Conservation (phyloP, 306 rosid species). For the Inga oerstediana region DNA sequence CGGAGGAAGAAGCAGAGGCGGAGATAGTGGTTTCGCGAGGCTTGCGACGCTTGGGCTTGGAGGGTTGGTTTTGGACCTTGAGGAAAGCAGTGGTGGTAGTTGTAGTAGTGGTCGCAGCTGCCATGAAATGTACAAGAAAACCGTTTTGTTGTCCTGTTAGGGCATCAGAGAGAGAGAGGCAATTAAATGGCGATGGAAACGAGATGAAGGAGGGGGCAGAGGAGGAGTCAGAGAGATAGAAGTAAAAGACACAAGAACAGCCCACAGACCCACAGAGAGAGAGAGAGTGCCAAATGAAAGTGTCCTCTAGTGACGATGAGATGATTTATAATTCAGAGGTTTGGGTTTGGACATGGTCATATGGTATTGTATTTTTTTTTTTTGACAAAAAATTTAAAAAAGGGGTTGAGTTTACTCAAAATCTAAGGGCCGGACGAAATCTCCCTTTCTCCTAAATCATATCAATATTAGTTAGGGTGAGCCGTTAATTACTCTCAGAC, state of each 20-base stretch:
- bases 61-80: conserved; percentile 47
- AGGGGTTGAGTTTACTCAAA: too few relatives aligned
- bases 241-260: conserved; percentile 23
- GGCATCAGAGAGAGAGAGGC: conserved; percentile 30
- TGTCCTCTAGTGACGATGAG: not conserved
- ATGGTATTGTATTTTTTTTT: too few relatives aligned
- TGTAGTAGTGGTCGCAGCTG: conserved; percentile 50
- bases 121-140: conserved; percentile 44
- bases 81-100: conserved; percentile 23
- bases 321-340: not conserved
- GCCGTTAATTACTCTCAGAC: too few relatives aligned
- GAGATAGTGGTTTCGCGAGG: conserved; percentile 49
- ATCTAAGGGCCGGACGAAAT: too few relatives aligned
- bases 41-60: conserved; percentile 60
- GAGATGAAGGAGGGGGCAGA: conserved; percentile 35
- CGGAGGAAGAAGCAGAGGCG: conserved; percentile 34
- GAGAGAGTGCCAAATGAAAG: conserved; percentile 5
- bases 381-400: too few relatives aligned
- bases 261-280: not conserved
- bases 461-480: too few relatives aligned
- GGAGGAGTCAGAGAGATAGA: not conserved
- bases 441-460: too few relatives aligned
- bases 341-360: not conserved
- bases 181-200: conserved; percentile 59
- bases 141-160: conserved; percentile 44